Percentiles rank a stretch among this genome's conserved stretches.
Evolutionary conservation across 208 protist species (phyloP).

Genomic region (Crithidia sp.): DNA sequence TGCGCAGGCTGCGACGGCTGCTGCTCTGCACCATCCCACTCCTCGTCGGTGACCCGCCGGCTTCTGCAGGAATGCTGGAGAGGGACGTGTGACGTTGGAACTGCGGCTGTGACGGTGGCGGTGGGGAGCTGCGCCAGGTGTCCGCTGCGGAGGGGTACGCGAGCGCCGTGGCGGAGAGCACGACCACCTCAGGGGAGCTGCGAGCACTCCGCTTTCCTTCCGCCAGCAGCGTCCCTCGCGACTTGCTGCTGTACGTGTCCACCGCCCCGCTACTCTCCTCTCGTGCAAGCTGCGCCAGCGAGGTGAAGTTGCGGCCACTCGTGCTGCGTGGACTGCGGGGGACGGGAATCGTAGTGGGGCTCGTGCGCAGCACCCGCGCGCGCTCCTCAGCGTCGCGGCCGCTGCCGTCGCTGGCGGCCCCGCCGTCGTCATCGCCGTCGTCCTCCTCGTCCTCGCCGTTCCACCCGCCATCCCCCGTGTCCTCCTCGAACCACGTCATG

Average conservation of each 20-base stretch:
- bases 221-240: not conserved
- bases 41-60: not conserved
- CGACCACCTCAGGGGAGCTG: not conserved
- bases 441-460: conserved; percentile 7
- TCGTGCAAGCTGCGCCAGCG: not conserved
- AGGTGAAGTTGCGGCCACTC: no score
- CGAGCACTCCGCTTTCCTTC: not conserved
- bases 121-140: not conserved
- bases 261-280: not conserved
- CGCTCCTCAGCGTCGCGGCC: not conserved
- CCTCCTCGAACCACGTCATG: conserved; percentile 64
- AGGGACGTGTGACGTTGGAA: no score
- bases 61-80: not conserved
- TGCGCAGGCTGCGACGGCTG: not conserved
- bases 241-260: not conserved
- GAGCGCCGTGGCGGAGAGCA: not conserved
- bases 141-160: not conserved
- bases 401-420: not conserved
- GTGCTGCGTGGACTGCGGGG: not conserved
- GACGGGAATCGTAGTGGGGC: not conserved
- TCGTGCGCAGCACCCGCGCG: not conserved
- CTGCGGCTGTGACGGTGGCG: not conserved
- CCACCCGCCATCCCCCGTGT: conserved; percentile 23
- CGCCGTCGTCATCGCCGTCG: conserved; percentile 4
- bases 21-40: not conserved